These are phyloP conservation scores for Xylaria sp. DNA, from an alignment of 2,329 filamentous ascomycete species.

Conservation along the genomic window DNA sequence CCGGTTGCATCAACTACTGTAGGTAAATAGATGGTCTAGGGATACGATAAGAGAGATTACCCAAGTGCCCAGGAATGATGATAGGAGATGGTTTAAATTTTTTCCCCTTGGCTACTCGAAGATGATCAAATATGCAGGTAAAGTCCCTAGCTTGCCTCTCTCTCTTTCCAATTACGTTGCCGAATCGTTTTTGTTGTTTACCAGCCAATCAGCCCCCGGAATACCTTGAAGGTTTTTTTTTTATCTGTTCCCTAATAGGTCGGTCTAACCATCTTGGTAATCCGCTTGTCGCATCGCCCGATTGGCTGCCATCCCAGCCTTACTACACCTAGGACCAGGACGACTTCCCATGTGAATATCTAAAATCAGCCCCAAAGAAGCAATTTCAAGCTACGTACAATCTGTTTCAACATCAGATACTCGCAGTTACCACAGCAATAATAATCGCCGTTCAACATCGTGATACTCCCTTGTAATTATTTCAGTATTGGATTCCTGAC, in stretches of 20 bases:
- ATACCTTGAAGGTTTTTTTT: constrained; percentile 24
- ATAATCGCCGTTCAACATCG: no score
- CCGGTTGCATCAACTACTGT: not conserved
- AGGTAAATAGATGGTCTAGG: not conserved
- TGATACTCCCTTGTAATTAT: no score
- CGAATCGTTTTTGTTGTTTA: not conserved
- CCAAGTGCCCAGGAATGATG: not conserved
- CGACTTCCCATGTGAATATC: not conserved
- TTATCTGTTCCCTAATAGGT: constrained; percentile 26
- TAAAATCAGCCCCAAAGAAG: not conserved
- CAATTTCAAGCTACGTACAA: constrained; percentile 1
- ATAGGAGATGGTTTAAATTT: not conserved
- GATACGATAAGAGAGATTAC: not conserved
- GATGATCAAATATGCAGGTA: constrained; percentile 4
- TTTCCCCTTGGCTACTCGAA: not conserved
- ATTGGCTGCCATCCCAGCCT: constrained; percentile 20
- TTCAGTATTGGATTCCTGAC: no score
- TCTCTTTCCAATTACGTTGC: constrained; percentile 1
- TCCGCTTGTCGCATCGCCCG: constrained; percentile 12
- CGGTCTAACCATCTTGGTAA: constrained; percentile 27
- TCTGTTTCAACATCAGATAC: not conserved
- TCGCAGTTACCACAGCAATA: not conserved
- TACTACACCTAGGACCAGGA: constrained; percentile 5
- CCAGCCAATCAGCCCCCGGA: constrained; percentile 27
- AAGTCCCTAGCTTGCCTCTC: not conserved